phyloP scores from a whole-genome alignment of 2,329 filamentous ascomycete species.

The Fusarium oxysporum region DNA sequence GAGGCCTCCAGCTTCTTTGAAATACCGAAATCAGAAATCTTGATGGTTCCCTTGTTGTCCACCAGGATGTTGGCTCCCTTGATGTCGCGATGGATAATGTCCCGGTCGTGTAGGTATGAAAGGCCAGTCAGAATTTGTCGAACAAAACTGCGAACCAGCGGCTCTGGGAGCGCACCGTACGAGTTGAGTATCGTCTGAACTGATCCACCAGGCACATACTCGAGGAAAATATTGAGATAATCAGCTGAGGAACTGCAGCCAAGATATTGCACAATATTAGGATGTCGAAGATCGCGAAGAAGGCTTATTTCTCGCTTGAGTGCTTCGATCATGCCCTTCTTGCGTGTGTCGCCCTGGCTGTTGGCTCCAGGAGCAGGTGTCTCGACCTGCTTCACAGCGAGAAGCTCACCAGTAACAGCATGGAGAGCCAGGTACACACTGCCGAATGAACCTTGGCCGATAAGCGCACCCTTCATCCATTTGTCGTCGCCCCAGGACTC shows the following conservation, averaged over 20 bases:
- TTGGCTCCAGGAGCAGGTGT: constrained; percentile 82
- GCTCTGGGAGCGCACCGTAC: constrained; percentile 94
- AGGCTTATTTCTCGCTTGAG: constrained; percentile 96
- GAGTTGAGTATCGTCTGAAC: constrained; percentile 99
- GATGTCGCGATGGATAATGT: constrained; percentile 99
- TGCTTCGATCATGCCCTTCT: constrained; percentile 98
- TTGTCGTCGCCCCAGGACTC: constrained; percentile 97
- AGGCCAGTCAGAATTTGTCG: constrained; percentile 93
- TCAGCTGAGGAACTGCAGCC: constrained; percentile 92
- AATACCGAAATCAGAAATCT: constrained; percentile 99
- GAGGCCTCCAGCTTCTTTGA: constrained; percentile 96
- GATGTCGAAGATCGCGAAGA: constrained; percentile 91
- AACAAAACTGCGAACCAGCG: constrained; percentile 94
- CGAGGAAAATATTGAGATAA: constrained; percentile 98
- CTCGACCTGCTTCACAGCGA: constrained; percentile 98
- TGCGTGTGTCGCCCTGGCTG: constrained; percentile 86
- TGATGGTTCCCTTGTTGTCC: constrained; percentile 98
- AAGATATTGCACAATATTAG: constrained; percentile 98
- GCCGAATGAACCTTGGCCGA: constrained; percentile 96
- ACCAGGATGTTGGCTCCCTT: constrained; percentile 99
- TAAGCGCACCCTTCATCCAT: constrained; percentile 99
- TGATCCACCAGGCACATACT: constrained; percentile 97
- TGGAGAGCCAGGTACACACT: constrained; percentile 95
- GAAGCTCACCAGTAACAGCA: constrained; percentile 94
- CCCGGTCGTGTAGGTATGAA: constrained; percentile 90